Evolutionary conservation across 2,329 filamentous ascomycete species (phyloP).

Genomic region (Fusarium drepaniforme): DNA sequence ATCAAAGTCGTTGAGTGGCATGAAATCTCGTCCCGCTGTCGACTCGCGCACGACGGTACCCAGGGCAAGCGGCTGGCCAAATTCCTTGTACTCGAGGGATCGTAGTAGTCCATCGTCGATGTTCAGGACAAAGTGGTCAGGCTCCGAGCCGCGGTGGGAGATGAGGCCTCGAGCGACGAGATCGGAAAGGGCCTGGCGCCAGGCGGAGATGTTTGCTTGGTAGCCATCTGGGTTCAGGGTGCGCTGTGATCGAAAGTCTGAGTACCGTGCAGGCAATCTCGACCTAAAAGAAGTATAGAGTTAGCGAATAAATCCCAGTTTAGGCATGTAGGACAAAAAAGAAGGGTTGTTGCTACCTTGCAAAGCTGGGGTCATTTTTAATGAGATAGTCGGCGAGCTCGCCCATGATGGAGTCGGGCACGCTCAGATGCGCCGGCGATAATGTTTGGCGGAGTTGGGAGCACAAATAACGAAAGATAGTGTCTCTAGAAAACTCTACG

Average conservation of each 20-base stretch:
- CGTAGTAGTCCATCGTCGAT: constrained; percentile 74
- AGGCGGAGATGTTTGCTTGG: constrained; percentile 81
- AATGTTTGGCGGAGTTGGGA: neutral
- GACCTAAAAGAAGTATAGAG: constrained; percentile 62
- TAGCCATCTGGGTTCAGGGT: constrained; percentile 89
- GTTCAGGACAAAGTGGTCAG: constrained; percentile 64
- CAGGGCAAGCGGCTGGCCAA: constrained; percentile 84
- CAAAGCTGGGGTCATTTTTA: constrained; percentile 71
- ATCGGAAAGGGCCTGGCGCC: constrained; percentile 79
- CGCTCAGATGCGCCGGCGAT: neutral
- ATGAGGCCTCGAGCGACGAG: constrained; percentile 73
- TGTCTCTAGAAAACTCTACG: neutral
- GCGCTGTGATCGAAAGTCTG: constrained; percentile 82
- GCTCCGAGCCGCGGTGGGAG: constrained; percentile 53
- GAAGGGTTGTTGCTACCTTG: constrained; percentile 56
- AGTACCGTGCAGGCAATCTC: constrained; percentile 87
- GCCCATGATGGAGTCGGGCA: constrained; percentile 61
- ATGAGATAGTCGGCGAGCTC: constrained; percentile 77
- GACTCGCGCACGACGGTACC: constrained; percentile 84
- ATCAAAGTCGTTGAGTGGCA: constrained; percentile 79
- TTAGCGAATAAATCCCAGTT: neutral
- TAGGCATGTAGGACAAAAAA: neutral
- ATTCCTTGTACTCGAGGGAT: constrained; percentile 80
- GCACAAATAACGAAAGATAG: neutral
- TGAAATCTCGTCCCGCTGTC: constrained; percentile 74